phyloP scores from a whole-genome alignment of 2,329 filamentous ascomycete genomes.

The Stachybotrys echinatus region DNA sequence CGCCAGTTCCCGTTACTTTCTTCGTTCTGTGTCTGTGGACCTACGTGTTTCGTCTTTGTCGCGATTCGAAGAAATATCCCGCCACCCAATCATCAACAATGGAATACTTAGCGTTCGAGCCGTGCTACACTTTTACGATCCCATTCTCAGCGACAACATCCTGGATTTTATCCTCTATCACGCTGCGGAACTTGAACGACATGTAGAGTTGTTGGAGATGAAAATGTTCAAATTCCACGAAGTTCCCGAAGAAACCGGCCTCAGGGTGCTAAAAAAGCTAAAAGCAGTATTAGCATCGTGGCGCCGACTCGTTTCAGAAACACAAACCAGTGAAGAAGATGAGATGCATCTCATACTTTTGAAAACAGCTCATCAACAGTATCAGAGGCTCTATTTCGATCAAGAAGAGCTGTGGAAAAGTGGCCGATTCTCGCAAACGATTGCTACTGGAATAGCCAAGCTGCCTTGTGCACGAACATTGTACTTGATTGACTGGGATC shows the following conservation, averaged over 20 bases:
- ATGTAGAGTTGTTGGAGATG: not conserved
- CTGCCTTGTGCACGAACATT: not conserved
- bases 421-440: not conserved
- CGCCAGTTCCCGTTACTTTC: not conserved
- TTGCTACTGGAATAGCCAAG: constrained; percentile 1
- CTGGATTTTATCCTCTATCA: not conserved
- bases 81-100: constrained; percentile 2
- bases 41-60: not conserved
- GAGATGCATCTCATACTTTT: not conserved
- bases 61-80: constrained; percentile 3
- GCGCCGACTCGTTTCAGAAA: not conserved
- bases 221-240: not conserved
- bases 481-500: not conserved
- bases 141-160: not conserved
- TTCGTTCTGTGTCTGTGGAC: not conserved
- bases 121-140: constrained; percentile 1
- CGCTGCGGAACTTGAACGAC: not conserved
- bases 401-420: constrained; percentile 3
- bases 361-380: constrained; percentile 2
- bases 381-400: constrained; percentile 3
- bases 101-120: constrained; percentile 1
- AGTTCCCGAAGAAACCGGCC: not conserved
- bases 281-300: not conserved
- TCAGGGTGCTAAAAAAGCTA: not conserved
- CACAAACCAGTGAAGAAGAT: not conserved